phyloP scores from a whole-genome alignment of 139 green algal genomes.

The Pleodorina starrii region DNA sequence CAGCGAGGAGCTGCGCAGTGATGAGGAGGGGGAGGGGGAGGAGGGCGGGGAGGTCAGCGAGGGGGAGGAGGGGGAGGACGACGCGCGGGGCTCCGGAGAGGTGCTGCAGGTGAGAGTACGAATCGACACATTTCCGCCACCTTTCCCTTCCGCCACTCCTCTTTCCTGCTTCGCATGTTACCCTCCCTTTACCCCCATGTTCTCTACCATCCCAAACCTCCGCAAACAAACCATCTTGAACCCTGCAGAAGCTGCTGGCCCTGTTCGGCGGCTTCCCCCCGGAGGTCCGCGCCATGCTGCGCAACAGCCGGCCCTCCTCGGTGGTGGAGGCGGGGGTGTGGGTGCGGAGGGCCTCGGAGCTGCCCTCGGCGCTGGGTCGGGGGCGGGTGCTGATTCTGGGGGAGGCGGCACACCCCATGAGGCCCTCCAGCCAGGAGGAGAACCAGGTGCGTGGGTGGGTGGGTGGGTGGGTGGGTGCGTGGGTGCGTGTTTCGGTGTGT shows the following conservation, averaged over 20 bases:
- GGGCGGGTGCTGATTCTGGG: slow-evolving; percentile 55
- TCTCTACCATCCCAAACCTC: too few species aligned
- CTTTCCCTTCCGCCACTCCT: neutral
- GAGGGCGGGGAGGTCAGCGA: neutral
- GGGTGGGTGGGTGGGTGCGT: too few species aligned
- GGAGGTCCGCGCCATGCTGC: slow-evolving; percentile 41
- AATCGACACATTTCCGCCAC: neutral
- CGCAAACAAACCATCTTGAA: too few species aligned
- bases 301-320: slow-evolving; percentile 2
- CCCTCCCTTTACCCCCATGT: neutral
- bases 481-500: too few species aligned
- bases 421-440: slow-evolving; percentile 51
- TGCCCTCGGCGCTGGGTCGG: slow-evolving; percentile 53
- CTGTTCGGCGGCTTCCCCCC: slow-evolving; percentile 39
- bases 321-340: slow-evolving; percentile 25
- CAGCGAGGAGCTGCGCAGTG: slow-evolving; percentile 34
- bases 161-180: neutral
- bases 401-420: slow-evolving; percentile 56
- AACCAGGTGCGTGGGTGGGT: slow-evolving; percentile 30
- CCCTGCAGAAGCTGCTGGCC: slow-evolving; percentile 13
- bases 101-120: slow-evolving; percentile 17
- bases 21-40: slow-evolving; percentile 14
- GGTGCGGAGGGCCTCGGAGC: slow-evolving; percentile 35
- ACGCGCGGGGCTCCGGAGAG: slow-evolving; percentile 30
- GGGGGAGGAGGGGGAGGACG: slow-evolving; percentile 23